A percentile compares a stretch with the other conserved stretches of the same genome.
Conservation (phyloP, 78 protist species). For the Dictyostelium firmibasis region DNA sequence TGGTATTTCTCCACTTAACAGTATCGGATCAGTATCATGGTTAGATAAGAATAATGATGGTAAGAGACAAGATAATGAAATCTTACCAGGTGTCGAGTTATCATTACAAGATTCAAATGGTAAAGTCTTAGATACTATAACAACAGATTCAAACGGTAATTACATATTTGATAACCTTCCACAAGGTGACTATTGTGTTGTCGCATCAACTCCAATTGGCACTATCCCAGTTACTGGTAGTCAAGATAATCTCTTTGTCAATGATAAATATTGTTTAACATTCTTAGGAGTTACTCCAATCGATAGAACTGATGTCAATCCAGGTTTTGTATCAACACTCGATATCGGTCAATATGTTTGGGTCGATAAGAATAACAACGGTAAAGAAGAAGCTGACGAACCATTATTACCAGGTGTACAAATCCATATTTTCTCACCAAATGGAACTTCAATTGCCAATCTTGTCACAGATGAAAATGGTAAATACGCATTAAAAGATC, state of each 20-base stretch:
- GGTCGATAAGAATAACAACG: slow-evolving; percentile 23
- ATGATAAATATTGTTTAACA: not conserved
- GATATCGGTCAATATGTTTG: slow-evolving; percentile 14
- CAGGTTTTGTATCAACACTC: slow-evolving; percentile 18
- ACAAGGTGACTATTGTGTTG: slow-evolving; percentile 41
- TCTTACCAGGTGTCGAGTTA: not conserved
- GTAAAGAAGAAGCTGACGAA: not conserved
- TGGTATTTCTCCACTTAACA: slow-evolving; percentile 12
- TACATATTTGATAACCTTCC: not conserved
- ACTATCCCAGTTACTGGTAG: slow-evolving; percentile 11
- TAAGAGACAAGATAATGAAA: not conserved
- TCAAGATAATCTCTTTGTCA: not conserved
- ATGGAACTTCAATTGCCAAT: not conserved
- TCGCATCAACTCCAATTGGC: not conserved
- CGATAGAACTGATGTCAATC: not conserved
- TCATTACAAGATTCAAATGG: slow-evolving; percentile 17
- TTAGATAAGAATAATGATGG: slow-evolving; percentile 18
- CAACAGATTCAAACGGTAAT: slow-evolving; percentile 3
- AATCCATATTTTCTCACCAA: not conserved
- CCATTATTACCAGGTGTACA: not conserved
- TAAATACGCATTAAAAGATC: not conserved
- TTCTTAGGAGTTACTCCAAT: not conserved
- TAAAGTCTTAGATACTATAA: not conserved
- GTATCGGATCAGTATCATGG: slow-evolving; percentile 26
- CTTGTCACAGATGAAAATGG: slow-evolving; percentile 8